phyloP scores from a whole-genome alignment of 306 rosid species.

The Gynostemma pentaphyllum region DNA sequence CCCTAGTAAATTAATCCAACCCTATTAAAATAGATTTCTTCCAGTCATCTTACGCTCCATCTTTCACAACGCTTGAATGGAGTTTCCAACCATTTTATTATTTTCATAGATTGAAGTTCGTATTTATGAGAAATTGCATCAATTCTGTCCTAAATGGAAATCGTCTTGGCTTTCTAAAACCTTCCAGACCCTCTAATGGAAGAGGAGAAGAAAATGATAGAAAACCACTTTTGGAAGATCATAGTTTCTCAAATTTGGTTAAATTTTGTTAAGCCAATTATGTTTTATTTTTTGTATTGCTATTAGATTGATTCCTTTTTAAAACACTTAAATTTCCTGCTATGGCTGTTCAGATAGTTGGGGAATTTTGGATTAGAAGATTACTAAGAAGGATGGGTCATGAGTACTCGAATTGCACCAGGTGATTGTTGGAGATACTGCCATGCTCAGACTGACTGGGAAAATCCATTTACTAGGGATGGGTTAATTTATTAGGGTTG shows the following conservation, averaged over 20 bases:
- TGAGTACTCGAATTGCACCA: constrained; percentile 37
- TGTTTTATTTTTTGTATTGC: constrained; percentile 46
- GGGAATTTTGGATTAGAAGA: constrained; percentile 11
- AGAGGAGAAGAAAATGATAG: not conserved
- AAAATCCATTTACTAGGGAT: no score
- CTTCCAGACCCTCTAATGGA: constrained; percentile 9
- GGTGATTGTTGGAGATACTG: constrained; percentile 39
- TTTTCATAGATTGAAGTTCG: constrained; percentile 15
- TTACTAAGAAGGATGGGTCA: constrained; percentile 21
- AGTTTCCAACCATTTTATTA: no score
- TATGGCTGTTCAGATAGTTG: constrained; percentile 23
- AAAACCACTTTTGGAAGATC: not conserved
- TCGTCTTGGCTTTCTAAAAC: constrained; percentile 14
- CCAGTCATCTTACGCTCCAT: no score
- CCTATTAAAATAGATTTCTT: no score
- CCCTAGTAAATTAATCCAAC: no score
- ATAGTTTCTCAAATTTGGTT: constrained; percentile 1
- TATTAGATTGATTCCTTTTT: constrained; percentile 38
- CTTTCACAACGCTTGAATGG: no score
- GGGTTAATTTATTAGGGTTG: no score
- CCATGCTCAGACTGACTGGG: no score
- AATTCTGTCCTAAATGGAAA: constrained; percentile 15
- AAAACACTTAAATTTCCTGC: constrained; percentile 31
- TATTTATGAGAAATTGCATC: constrained; percentile 1
- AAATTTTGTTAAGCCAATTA: constrained; percentile 18